Evolutionary conservation across 306 rosid genomes (phyloP), one percentile per base, ranked within the genome.

Genomic region (Malus orientalis): DNA sequence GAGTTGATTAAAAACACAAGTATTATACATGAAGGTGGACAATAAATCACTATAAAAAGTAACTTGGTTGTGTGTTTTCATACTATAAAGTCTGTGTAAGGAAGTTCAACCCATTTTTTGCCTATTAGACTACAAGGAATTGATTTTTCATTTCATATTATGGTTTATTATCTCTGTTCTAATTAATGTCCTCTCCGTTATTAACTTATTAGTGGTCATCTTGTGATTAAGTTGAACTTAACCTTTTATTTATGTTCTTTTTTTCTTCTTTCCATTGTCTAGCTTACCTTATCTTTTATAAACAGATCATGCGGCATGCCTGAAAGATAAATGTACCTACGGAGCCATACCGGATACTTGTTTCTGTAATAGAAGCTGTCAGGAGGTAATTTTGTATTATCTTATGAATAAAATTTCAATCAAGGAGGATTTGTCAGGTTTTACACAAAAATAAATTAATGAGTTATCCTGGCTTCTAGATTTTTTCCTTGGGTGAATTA

Each of bases 291-390:
- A 82, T 70, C 38, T 42, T 67, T 75, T 86, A 71, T 81, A 76
- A 77, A 74, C 89, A 95, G 98, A 92, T 95, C 98, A 95, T 36
- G 85, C 71, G 74, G 82, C 79, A 74, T 95, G 98, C 88, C 70
- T 89, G 71, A 79, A 74, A 74, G 86, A 84, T 73, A 81, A 80
- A 70, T 87, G 78, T 73, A 73, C 72, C 42, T 73, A 74, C 57
- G 93, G 72, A 84, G 79, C 71, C 9, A 82, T 72, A 70, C 84
- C 84, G 72, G 95, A 88, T 75, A 12, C 81, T 72, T 92, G 90
- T 93, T 88, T 90, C 84, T 95, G 98, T 68, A 81, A 88, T 67
- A 81, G 70, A 70, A 81, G 90, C 80, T 95, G 98, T 81, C 97
- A 83, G 81, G 90, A 89, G 98, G 97, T 95, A 90, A 78, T 79